Base-by-base conservation (phyloP, 139 green algal species). In the Zygnema circumcarinatum region DNA sequence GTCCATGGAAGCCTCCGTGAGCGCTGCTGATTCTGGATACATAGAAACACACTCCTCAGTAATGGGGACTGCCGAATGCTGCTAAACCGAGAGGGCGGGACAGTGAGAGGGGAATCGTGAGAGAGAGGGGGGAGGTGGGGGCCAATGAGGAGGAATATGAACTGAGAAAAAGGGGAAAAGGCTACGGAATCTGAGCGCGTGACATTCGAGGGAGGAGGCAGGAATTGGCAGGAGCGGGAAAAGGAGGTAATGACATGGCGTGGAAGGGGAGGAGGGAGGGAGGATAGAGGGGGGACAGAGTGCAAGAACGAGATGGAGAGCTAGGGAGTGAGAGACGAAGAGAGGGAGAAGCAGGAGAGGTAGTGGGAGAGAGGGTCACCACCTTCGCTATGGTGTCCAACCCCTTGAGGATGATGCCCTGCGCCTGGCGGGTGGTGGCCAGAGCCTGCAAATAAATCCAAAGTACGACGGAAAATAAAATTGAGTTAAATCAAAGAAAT, bases 21-120 rank as follows among this genome's bases (percentile, higher is more conserved):
- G 1, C 74, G 35, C 35, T 68, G 39, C 74, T 81, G 74, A 38
- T 2, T 33, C n/a, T 2, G 74, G 74, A 21, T 68, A 40, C 16
- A 81, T 56, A 40, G 39, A 81, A 40, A 81, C 53, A 40, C 56
- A 81, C 25, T 38, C 31, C n/a, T n/a, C 33, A 40, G 53, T 81
- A 29, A 81, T 81, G 32, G 39, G 0, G 56, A n/a, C 74, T 81
- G 74, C 56, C 56, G 25, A 25, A 72, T 72, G 56, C 29, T 72
- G 56, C 56, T 29, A 78, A 11, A 78, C 7, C 3, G 69, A 41
- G 36, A 78, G 69, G 69, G 69, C 3, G 69, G 16, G 69, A 78
- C 7, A 78, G 69, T 25, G 69, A 78, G 69, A 78, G 47, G 16
- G 47, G 16, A 16, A 62, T 7, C 7, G 47, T 25, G 47, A 62